Conservation (phyloP, 495 filamentous ascomycete species). For the Lichina pygmaea region DNA sequence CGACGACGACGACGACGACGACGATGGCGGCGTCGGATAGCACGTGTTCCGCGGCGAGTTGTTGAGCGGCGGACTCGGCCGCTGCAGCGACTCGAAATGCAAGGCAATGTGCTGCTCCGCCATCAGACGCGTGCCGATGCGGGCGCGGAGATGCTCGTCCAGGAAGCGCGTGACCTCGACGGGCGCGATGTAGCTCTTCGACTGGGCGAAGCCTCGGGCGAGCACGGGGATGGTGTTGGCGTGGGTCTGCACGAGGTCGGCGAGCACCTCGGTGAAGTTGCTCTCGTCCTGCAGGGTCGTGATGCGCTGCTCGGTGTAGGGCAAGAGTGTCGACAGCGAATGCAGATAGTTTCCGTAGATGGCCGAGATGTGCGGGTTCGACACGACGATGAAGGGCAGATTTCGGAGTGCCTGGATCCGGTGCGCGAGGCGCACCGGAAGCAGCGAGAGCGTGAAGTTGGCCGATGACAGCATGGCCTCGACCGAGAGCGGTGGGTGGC, state of each 20-base stretch:
- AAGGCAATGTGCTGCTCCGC: conserved; percentile 93
- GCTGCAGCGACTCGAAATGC: conserved; percentile 56
- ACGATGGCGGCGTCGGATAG: conserved; percentile 1
- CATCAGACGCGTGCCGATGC: conserved; percentile 82
- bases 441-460: conserved; percentile 79
- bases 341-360: conserved; percentile 93
- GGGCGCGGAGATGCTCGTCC: conserved; percentile 76
- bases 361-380: conserved; percentile 70
- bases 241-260: conserved; percentile 81
- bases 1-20: conserved; percentile 15
- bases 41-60: background rate
- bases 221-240: conserved; percentile 81
- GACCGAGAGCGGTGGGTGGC: conserved; percentile 62
- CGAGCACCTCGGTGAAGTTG: conserved; percentile 70
- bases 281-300: conserved; percentile 68
- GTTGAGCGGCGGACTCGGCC: conserved; percentile 9
- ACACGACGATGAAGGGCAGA: conserved; percentile 89
- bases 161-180: conserved; percentile 67
- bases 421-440: conserved; percentile 81
- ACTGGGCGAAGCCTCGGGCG: conserved; percentile 77
- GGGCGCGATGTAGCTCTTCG: conserved; percentile 57
- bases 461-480: conserved; percentile 62
- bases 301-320: conserved; percentile 53
- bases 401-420: conserved; percentile 79
- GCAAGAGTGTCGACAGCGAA: conserved; percentile 65